Base-by-base conservation (phyloP, 2,329 filamentous ascomycete species). In the Ceratocystis colombiana region DNA sequence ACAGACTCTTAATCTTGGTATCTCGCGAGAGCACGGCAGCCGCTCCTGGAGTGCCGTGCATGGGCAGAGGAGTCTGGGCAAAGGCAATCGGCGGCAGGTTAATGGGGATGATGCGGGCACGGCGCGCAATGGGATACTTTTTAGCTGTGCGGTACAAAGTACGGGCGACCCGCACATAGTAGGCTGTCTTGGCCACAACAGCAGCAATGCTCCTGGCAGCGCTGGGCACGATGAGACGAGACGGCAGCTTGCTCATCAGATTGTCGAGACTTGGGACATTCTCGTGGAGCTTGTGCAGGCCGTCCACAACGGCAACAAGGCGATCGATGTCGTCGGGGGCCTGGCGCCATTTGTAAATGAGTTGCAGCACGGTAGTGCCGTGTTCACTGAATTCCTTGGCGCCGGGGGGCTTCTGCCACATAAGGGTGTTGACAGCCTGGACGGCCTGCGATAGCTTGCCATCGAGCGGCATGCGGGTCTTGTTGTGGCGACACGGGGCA, bases 71-170 rank as follows among this genome's bases (percentile, higher is more conserved):
- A 41, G 57, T 62, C 55, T 64, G 62, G 5, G 25, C 53, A 41
- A 64, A 67, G n/a, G 57, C 66, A 17, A 33, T 33, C 3, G 64
- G 44, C 2, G 62, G 65, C n/a, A 77, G 73, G 44, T 70, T 68
- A 17, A 76, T 71, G 3, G 70, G 22, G 1, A 73, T 67, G 6
- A 76, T 70, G 12, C 68, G 70, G 61, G 75, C 72, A 0, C 68
- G 67, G 22, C 73, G 71, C 57, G 74, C 70, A 3, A 76, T 28
- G 0, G 71, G 69, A 8, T 69, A 71, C 7, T 72, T 72, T 63
- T 71, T 74, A 0, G 76, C 75, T 2, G 68, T 70, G 1, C 72
- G 71, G 65, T 72, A 72, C 72, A 53, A 72, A 71, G 66, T 67
- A 22, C 66, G 66, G 28, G 66, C 66, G 50, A 67, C 57, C 20